phyloP scores from a whole-genome alignment of 2,329 filamentous ascomycete species.

The Rutstroemia sp. region DNA sequence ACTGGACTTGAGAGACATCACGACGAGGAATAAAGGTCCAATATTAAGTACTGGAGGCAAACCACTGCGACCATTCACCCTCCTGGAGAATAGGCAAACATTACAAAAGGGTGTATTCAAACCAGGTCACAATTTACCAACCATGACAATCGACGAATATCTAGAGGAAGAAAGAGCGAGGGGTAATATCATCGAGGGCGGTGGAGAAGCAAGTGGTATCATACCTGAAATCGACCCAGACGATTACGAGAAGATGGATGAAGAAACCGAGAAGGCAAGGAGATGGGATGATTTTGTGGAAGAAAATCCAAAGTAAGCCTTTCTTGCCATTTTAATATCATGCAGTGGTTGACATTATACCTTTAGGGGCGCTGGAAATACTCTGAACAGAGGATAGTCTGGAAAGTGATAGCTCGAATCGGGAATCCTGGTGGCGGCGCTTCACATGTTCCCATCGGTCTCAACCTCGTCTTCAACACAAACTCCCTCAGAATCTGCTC shows the following conservation, averaged over 20 bases:
- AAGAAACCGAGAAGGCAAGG: conserved; percentile 85
- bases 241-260: conserved; percentile 77
- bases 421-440: too few relatives aligned
- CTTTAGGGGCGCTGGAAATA: too few relatives aligned
- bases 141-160: conserved; percentile 98
- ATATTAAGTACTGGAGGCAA: conserved; percentile 73
- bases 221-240: conserved; percentile 79
- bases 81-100: conserved; percentile 70
- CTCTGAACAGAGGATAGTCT: too few relatives aligned
- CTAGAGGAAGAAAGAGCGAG: conserved; percentile 79
- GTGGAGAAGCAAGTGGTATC: conserved; percentile 65
- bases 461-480: too few relatives aligned
- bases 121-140: conserved; percentile 86
- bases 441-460: too few relatives aligned
- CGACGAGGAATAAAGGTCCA: conserved; percentile 50
- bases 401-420: too few relatives aligned
- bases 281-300: conserved; percentile 95
- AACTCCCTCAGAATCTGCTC: too few relatives aligned
- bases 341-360: too few relatives aligned
- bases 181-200: conserved; percentile 87
- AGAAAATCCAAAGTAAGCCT: conserved; percentile 62
- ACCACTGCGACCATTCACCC: conserved; percentile 83
- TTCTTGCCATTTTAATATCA: too few relatives aligned
- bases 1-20: conserved; percentile 57
- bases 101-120: conserved; percentile 77